These are phyloP conservation scores for Thielaviopsis populi DNA, from an alignment of 2,329 filamentous ascomycete species.

Conservation along the genomic window DNA sequence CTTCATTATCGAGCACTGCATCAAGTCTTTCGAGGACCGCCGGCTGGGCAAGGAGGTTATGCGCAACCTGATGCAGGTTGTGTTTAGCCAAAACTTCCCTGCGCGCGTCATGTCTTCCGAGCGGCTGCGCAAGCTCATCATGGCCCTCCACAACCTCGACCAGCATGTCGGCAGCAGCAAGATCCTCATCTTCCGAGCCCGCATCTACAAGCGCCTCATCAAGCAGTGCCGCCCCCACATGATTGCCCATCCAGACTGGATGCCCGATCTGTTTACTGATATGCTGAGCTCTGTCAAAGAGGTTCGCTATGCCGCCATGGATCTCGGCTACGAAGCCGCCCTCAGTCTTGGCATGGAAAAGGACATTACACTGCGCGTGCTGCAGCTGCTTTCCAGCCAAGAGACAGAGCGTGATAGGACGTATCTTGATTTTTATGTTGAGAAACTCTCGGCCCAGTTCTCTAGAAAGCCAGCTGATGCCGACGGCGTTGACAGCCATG, in stretches of 20 bases:
- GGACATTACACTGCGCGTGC: conserved; percentile 49
- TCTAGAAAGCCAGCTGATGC: conserved; percentile 34
- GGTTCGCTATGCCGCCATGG: conserved; percentile 58
- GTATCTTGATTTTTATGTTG: conserved; percentile 55
- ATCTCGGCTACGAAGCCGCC: conserved; percentile 56
- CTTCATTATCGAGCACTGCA: conserved; percentile 69
- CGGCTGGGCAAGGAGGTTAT: conserved; percentile 60
- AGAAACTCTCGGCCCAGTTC: conserved; percentile 53
- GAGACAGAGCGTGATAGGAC: conserved; percentile 36
- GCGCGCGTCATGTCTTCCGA: conserved; percentile 57
- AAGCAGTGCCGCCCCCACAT: conserved; percentile 57
- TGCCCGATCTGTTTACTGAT: conserved; percentile 66
- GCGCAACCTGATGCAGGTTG: conserved; percentile 63
- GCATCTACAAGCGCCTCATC: conserved; percentile 64
- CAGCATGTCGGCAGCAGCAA: conserved; percentile 64
- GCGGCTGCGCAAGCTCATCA: conserved; percentile 55
- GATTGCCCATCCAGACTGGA: conserved; percentile 59
- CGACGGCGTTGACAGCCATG: neutral
- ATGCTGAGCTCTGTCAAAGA: conserved; percentile 69
- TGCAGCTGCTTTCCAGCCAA: conserved; percentile 36
- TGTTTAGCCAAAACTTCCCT: conserved; percentile 67
- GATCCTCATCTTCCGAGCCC: conserved; percentile 59
- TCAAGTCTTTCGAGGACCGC: conserved; percentile 54
- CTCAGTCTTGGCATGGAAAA: conserved; percentile 54
- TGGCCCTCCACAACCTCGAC: conserved; percentile 56